Percentiles rank a stretch among this genome's conserved stretches.
These are phyloP conservation scores for Mycena latifolia DNA, from an alignment of 768 basidiomycete genomes.

Conservation along the genomic window DNA sequence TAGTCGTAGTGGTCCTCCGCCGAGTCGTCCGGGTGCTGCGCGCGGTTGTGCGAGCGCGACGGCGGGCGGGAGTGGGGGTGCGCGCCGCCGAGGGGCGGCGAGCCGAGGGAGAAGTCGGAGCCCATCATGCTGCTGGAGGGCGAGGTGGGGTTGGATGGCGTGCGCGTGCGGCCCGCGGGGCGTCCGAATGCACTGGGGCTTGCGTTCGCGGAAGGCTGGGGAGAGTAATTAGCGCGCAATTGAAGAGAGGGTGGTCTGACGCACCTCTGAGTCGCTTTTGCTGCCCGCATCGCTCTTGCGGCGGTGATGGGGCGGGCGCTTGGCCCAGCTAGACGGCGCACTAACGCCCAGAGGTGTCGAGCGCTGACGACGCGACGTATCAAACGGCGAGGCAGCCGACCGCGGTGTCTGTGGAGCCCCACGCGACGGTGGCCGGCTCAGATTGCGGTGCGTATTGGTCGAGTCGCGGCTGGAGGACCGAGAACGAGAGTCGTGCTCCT, in stretches of 20 bases:
- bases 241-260: conserved; percentile 36
- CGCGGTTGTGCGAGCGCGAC: conserved; percentile 58
- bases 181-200: conserved; percentile 59
- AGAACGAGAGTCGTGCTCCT: conserved; percentile 41
- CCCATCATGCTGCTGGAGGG: conserved; percentile 48
- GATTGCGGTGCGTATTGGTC: conserved; percentile 53
- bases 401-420: conserved; percentile 67
- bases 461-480: conserved; percentile 74
- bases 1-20: conserved; percentile 52
- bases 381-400: conserved; percentile 74
- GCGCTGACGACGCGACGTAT: conserved; percentile 76
- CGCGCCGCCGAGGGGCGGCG: conserved; percentile 50
- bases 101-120: conserved; percentile 45
- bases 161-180: conserved; percentile 63
- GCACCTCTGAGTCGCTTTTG: conserved; percentile 83
- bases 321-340: conserved; percentile 83
- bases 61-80: conserved; percentile 70
- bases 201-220: conserved; percentile 52
- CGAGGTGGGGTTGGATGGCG: conserved; percentile 81
- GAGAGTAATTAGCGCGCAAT: conserved; percentile 19
- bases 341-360: conserved; percentile 66
- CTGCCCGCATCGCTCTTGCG: conserved; percentile 83
- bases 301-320: conserved; percentile 73
- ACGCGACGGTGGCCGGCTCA: conserved; percentile 66
- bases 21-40: conserved; percentile 40